phyloP scores from a whole-genome alignment of 192 early-diverging fungal genomes.

The Coemansia sp. region DNA sequence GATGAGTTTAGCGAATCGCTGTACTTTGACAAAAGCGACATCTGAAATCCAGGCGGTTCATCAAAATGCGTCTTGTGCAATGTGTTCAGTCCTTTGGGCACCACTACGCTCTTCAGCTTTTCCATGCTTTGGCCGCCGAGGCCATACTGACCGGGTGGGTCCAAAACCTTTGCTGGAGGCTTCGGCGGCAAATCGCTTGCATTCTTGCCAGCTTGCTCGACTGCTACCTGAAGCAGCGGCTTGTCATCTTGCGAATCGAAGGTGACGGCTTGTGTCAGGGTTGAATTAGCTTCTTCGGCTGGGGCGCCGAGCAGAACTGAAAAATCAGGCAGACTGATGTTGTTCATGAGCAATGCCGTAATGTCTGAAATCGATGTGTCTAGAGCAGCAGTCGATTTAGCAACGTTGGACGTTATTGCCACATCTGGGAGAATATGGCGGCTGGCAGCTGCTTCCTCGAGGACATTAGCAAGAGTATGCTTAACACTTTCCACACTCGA shows the following conservation, averaged over 20 bases:
- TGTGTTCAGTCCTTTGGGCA: neutral
- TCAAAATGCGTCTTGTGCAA: neutral
- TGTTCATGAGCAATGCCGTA: constrained; percentile 25
- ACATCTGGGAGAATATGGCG: neutral
- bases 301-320: neutral
- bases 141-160: constrained; percentile 31
- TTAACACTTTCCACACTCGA: neutral
- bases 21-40: constrained; percentile 31
- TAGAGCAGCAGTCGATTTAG: constrained; percentile 4
- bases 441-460: neutral
- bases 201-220: neutral
- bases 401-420: constrained; percentile 6
- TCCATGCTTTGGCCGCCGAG: constrained; percentile 15
- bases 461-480: neutral
- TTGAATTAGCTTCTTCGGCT: neutral
- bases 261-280: neutral
- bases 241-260: neutral
- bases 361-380: constrained; percentile 35
- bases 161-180: constrained; percentile 5
- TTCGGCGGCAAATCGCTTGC: neutral
- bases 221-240: neutral
- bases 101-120: constrained; percentile 7
- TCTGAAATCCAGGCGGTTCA: constrained; percentile 20
- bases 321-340: constrained; percentile 12
- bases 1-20: constrained; percentile 45